Evolutionary conservation across 352 stramenopile genomes (phyloP), one percentile per base, ranked within the genome.

Genomic region (Phytophthora litchii): DNA sequence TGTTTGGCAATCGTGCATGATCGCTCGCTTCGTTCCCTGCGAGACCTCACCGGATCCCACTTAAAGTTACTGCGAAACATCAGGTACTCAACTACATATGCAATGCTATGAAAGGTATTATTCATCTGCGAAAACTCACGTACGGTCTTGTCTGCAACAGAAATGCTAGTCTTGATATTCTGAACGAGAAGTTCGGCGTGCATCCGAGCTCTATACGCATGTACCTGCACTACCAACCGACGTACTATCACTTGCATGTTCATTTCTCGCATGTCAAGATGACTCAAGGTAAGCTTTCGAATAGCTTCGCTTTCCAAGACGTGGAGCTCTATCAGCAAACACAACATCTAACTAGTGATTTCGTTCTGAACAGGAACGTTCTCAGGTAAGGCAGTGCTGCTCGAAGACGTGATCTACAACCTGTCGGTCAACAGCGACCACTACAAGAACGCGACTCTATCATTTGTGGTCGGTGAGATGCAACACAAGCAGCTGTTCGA

Each of bases 161-260:
- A 25, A 83, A 94, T 49, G 70, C 67, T 27, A 82, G 83, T 52
- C 50, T 92, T 35, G 41, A 72, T 4, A 66, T 76, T 36, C 53
- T 95, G n/a, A 54, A 58, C 13, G 16, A 63, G 35, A 82, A 89
- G 48, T 94, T 91, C 45, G 72, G 72, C n/a, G 65, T 88, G 2
- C 43, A 62, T 0, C 47, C 56, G 19, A 92, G 71, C 52, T 78
- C 73, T 11, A 51, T 95, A 25, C 85, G 87, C 47, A 72, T 92
- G 64, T 95, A 94, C 59, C 78, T 95, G 56, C 87, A 95, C 72
- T 95, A 95, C 46, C 87, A 93, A 72, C 87, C 87, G 23, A 92
- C 87, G 42, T 95, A 95, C 60, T 95, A 95, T 54, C 87, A 95
- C 58, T 76, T 95, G 45, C 87, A 95, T 51, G 82, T 95, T 13